Evolutionary conservation across 768 basidiomycete genomes (phyloP).

Genomic region (Boletus subcaerulescens): DNA sequence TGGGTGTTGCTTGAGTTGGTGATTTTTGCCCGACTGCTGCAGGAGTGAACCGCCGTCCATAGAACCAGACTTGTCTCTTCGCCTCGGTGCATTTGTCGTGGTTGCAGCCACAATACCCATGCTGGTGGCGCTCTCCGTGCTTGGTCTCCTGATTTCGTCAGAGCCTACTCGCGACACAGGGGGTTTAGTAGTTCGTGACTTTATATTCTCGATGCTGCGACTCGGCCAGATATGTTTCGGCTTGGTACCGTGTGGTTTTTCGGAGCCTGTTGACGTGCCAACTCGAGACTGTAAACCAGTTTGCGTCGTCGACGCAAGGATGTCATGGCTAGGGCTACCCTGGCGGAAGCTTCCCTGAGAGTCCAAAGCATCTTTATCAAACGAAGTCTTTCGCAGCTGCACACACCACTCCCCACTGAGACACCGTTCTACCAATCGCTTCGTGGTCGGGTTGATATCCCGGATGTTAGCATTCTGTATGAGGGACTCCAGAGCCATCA

Average conservation of each 20-base stretch:
- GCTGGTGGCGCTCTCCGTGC: constrained; percentile 36
- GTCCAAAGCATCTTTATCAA: constrained; percentile 26
- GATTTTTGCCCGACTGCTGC: constrained; percentile 15
- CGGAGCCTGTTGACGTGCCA: constrained; percentile 1
- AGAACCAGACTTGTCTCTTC: constrained; percentile 26
- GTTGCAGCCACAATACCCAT: constrained; percentile 30
- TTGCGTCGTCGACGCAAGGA: constrained; percentile 38
- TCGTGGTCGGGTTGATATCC: constrained; percentile 84
- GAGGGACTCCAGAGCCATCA: constrained; percentile 76
- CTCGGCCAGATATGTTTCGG: constrained; percentile 54
- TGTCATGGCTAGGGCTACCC: constrained; percentile 45
- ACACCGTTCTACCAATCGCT: constrained; percentile 89
- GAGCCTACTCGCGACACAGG: constrained; percentile 33
- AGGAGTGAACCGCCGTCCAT: constrained; percentile 25
- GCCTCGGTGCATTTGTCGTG: constrained; percentile 13
- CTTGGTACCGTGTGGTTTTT: constrained; percentile 23
- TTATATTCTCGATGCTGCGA: constrained; percentile 64
- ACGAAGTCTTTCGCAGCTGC: constrained; percentile 48
- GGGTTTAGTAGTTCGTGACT: constrained; percentile 27
- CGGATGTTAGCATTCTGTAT: constrained; percentile 71
- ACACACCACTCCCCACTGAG: constrained; percentile 86
- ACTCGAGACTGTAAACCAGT: constrained; percentile 2
- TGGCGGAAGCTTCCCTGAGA: constrained; percentile 32
- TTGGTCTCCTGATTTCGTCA: constrained; percentile 40
- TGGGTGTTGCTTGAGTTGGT: constrained; percentile 16